A percentile compares a stretch with the other conserved stretches of the same genome.
phyloP scores from a whole-genome alignment of 306 rosid genomes.

The Dryas alaskensis region DNA sequence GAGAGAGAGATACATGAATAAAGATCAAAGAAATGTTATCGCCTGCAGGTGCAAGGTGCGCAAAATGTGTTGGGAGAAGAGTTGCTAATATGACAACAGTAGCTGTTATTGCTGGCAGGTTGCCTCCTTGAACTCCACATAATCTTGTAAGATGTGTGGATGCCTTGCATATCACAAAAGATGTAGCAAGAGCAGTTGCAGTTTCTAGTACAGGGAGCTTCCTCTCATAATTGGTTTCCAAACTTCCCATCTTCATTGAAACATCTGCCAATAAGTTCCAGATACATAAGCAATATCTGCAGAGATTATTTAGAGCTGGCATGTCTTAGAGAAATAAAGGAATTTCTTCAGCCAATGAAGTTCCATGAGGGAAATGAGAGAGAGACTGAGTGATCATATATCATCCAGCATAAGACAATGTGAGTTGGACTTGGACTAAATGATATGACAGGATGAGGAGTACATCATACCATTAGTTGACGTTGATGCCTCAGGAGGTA shows the following conservation, averaged over 20 bases:
- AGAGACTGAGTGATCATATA: too few species aligned
- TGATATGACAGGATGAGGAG: neutral
- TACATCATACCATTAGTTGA: constrained; percentile 28
- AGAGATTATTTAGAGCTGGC: neutral
- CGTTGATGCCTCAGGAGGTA: constrained; percentile 33
- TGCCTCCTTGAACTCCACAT: constrained; percentile 57
- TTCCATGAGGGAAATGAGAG: neutral
- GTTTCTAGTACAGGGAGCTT: constrained; percentile 46
- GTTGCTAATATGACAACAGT: constrained; percentile 60
- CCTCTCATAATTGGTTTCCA: constrained; percentile 30
- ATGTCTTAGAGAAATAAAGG: neutral
- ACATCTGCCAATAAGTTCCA: constrained; percentile 33
- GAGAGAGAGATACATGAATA: constrained; percentile 52
- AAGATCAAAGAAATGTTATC: constrained; percentile 55
- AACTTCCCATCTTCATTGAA: neutral
- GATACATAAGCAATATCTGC: neutral
- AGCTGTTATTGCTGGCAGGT: constrained; percentile 57
- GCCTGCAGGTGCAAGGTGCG: constrained; percentile 55
- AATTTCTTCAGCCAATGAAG: neutral
- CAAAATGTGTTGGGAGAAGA: constrained; percentile 45
- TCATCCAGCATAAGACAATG: constrained; percentile 2
- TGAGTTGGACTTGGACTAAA: neutral
- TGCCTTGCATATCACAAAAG: constrained; percentile 55
- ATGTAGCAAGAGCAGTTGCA: constrained; percentile 51
- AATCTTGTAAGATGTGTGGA: constrained; percentile 36